Percentiles rank a stretch among this genome's conserved stretches.
Conservation (phyloP, 768 basidiomycete species). For the Amanita molliuscula region DNA sequence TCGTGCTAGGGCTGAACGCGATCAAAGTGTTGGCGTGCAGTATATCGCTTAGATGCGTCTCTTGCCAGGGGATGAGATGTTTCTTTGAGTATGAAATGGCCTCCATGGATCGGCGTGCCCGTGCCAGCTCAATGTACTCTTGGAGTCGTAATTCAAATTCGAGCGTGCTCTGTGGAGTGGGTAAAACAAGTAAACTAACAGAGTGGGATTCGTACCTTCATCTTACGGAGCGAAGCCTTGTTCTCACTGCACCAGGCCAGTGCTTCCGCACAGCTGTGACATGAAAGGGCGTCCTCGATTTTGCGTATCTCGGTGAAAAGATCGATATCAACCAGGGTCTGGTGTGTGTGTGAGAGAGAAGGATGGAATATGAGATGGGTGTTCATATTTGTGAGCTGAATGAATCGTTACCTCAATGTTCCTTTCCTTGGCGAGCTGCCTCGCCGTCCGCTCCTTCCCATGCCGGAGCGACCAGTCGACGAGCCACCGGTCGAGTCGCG, state of each 20-base stretch:
- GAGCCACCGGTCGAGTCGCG: slow-evolving; percentile 77
- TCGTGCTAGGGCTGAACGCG: slow-evolving; percentile 61
- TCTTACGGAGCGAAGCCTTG: slow-evolving; percentile 82
- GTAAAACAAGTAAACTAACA: slow-evolving; percentile 5
- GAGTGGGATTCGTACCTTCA: slow-evolving; percentile 43
- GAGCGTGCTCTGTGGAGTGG: slow-evolving; percentile 64
- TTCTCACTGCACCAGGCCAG: slow-evolving; percentile 96
- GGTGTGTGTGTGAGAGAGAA: slow-evolving; percentile 13
- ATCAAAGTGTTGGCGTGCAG: slow-evolving; percentile 68
- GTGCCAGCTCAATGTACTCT: slow-evolving; percentile 88
- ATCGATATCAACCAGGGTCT: slow-evolving; percentile 87
- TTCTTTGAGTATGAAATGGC: slow-evolving; percentile 83
- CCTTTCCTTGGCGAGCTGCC: slow-evolving; percentile 63
- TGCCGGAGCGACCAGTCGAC: slow-evolving; percentile 86
- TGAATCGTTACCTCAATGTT: slow-evolving; percentile 54
- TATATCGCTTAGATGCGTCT: slow-evolving; percentile 72
- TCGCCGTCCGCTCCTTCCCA: slow-evolving; percentile 71
- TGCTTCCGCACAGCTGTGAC: slow-evolving; percentile 79
- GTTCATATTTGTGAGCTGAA: too few relatives aligned
- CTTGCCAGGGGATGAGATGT: slow-evolving; percentile 73
- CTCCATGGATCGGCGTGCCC: slow-evolving; percentile 50
- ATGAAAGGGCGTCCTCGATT: slow-evolving; percentile 72
- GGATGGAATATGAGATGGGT: not conserved
- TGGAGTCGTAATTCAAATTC: slow-evolving; percentile 95
- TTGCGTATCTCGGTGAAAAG: slow-evolving; percentile 82